Conservation (phyloP, 139 green algal genomes). For the Chlorella ohadii region DNA sequence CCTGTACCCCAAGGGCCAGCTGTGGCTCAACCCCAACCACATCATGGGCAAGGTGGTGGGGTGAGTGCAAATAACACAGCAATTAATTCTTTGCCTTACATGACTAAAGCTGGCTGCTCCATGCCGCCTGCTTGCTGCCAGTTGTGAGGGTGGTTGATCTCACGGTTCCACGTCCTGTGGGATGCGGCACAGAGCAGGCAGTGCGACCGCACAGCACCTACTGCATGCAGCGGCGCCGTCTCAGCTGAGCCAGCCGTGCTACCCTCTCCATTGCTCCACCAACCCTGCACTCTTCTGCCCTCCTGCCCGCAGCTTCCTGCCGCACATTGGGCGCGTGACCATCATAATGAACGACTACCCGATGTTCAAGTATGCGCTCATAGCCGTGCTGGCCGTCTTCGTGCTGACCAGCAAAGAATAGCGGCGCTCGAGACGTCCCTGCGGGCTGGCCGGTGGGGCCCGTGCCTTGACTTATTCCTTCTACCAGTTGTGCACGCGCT, state of each 20-base stretch:
- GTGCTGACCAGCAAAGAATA: conserved; percentile 96
- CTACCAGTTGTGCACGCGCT: too few species aligned
- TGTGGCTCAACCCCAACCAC: conserved; percentile 91
- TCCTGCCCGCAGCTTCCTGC: conserved; percentile 78
- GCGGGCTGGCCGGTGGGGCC: too few species aligned
- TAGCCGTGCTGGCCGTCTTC: conserved; percentile 89
- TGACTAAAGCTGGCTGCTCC: too few species aligned
- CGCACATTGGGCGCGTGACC: conserved; percentile 95
- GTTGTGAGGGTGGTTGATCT: too few species aligned
- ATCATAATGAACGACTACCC: conserved; percentile 99
- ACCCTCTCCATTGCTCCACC: too few species aligned
- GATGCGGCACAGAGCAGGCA: too few species aligned
- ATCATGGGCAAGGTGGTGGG: conserved; percentile 95
- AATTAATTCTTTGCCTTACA: too few species aligned
- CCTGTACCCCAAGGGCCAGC: conserved; percentile 89
- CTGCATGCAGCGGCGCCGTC: not conserved
- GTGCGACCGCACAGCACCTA: too few species aligned
- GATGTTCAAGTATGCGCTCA: conserved; percentile 89
- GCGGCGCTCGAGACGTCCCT: not conserved
- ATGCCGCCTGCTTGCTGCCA: too few species aligned
- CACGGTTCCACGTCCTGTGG: too few species aligned
- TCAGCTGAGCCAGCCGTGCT: too few species aligned
- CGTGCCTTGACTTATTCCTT: too few species aligned
- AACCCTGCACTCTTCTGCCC: not conserved
- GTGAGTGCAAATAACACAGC: conserved; percentile 52